These are phyloP conservation scores for Ophiostoma tasmaniense DNA, from an alignment of 2,329 filamentous ascomycete genomes.

Conservation along the genomic window DNA sequence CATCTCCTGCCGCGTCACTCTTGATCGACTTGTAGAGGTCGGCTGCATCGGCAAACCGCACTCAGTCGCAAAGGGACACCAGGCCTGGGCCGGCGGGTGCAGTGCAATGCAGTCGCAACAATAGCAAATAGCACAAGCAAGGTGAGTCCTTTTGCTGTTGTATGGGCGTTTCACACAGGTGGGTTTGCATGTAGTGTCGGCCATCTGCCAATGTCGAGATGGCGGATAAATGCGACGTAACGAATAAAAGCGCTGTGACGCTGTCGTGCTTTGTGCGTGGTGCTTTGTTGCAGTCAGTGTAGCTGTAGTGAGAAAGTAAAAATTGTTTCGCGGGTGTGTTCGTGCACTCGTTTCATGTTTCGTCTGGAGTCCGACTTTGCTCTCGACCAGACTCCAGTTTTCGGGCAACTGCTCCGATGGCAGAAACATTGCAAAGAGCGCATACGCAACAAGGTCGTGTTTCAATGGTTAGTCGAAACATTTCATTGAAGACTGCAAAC, in stretches of 20 bases:
- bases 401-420: not conserved
- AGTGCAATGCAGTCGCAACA: no score
- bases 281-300: no score
- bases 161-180: not conserved
- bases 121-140: not conserved
- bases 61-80: no score
- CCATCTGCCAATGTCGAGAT: not conserved
- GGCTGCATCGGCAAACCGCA: not conserved
- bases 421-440: no score
- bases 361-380: no score
- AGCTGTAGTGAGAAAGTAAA: no score
- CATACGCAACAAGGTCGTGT: not conserved
- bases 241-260: not conserved
- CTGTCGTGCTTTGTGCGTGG: no score
- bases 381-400: not conserved
- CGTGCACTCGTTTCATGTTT: slow-evolving; percentile 1
- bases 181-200: not conserved
- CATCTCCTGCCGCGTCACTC: not conserved
- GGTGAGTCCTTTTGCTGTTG: not conserved
- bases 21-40: no score
- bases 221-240: not conserved
- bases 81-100: not conserved
- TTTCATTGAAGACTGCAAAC: not conserved
- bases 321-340: not conserved
- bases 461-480: not conserved